A percentile compares a stretch with the other conserved stretches of the same genome.
Evolutionary conservation across 2,329 filamentous ascomycete species (phyloP).

Genomic region (Chrysoporthe cubensis): DNA sequence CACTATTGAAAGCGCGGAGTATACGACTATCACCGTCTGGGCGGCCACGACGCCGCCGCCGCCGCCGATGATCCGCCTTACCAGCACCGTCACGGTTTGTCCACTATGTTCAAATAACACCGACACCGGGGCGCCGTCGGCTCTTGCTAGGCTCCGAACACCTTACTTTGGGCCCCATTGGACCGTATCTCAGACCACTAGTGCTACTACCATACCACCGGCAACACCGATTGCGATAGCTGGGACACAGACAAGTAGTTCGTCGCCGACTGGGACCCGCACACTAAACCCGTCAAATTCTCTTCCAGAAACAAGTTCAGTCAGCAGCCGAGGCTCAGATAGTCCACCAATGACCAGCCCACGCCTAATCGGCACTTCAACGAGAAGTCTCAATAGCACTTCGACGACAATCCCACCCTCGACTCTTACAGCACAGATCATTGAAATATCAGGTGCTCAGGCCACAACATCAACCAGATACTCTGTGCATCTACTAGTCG

Average conservation of each 20-base stretch:
- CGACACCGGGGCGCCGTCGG: constrained; percentile 8
- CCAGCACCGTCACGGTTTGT: constrained; percentile 3
- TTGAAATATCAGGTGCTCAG: not conserved
- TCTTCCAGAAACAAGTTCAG: not conserved
- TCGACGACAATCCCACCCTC: not conserved
- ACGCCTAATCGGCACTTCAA: not conserved
- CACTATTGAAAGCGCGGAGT: not conserved
- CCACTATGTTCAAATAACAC: not conserved
- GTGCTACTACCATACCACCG: not conserved
- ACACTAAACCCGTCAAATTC: not conserved
- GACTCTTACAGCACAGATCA: not conserved
- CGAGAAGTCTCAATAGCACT: not conserved
- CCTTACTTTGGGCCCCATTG: constrained; percentile 7
- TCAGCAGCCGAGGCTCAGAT: constrained; percentile 9
- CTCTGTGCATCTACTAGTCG: not conserved
- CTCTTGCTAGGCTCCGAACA: not conserved
- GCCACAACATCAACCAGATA: not conserved
- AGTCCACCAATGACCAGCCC: constrained; percentile 9
- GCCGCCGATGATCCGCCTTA: not conserved
- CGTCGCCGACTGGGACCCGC: not conserved
- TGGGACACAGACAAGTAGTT: not conserved
- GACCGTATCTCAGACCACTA: not conserved
- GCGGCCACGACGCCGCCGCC: not conserved
- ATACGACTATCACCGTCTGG: constrained; percentile 11
- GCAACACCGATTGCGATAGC: not conserved